phyloP scores from a whole-genome alignment of 2,329 filamentous ascomycete species.

The Didymella pomorum region DNA sequence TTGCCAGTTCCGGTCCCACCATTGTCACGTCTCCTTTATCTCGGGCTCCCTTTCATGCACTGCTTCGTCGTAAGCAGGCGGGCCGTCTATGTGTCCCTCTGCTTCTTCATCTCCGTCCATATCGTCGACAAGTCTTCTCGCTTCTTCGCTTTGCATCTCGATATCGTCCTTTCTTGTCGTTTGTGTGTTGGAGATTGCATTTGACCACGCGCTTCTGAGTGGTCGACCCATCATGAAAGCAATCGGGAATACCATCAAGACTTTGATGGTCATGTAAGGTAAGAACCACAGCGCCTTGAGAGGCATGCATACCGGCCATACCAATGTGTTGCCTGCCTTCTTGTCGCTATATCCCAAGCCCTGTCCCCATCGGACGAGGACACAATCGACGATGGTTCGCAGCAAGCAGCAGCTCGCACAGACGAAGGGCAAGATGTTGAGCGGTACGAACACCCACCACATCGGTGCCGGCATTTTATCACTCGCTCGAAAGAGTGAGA shows the following conservation, averaged over 20 bases:
- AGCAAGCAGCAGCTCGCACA: conserved; percentile 23
- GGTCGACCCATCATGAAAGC: conserved; percentile 21
- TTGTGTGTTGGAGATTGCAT: neutral
- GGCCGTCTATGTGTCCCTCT: neutral
- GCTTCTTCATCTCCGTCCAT: conserved; percentile 19
- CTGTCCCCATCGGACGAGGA: conserved; percentile 22
- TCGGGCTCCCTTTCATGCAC: neutral
- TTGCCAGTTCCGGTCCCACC: neutral
- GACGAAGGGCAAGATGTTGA: conserved; percentile 27
- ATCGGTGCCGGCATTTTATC: conserved; percentile 3
- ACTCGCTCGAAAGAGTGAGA: neutral
- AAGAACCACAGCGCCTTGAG: conserved; percentile 7
- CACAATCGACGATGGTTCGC: conserved; percentile 22
- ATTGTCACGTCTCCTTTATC: neutral
- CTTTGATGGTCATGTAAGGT: conserved; percentile 5
- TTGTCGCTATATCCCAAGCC: conserved; percentile 9
- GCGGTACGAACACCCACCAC: conserved; percentile 20
- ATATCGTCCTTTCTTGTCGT: conserved; percentile 9
- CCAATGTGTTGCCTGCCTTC: neutral
- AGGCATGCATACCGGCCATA: conserved; percentile 24
- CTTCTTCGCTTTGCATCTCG: conserved; percentile 26
- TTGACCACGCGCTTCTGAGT: conserved; percentile 1
- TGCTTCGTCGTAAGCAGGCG: conserved; percentile 17
- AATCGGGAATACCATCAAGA: conserved; percentile 9
- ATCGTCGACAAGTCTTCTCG: conserved; percentile 20